Conservation (phyloP, 768 basidiomycete species). For the Lactifluus pinguis region DNA sequence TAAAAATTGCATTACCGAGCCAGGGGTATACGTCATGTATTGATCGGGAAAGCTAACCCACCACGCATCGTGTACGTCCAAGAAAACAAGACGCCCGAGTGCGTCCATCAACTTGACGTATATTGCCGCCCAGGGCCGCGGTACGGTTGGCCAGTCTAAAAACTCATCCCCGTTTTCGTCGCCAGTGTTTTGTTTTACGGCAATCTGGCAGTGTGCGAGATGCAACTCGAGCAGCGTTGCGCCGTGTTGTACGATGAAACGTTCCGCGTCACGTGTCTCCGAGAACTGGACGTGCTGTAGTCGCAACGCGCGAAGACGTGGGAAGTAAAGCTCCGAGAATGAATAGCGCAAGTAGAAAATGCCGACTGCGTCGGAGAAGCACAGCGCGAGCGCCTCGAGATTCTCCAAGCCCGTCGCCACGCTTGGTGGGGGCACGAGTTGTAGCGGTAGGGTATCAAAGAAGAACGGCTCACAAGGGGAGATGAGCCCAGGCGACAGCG, state of each 20-base stretch:
- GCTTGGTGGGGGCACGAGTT: neutral
- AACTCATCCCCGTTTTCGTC: neutral
- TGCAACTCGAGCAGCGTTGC: conserved; percentile 8
- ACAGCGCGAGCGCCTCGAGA: conserved; percentile 7
- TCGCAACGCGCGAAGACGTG: conserved; percentile 5
- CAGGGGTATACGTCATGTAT: conserved; percentile 3
- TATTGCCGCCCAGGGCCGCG: conserved; percentile 9
- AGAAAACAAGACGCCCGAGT: conserved; percentile 4
- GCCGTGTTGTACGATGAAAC: conserved; percentile 1
- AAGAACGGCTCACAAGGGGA: conserved; percentile 10
- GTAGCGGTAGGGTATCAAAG: neutral
- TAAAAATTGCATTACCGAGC: conserved; percentile 4
- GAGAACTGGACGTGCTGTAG: conserved; percentile 13
- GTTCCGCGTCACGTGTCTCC: conserved; percentile 1
- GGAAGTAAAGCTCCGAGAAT: conserved; percentile 5
- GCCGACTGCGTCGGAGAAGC: conserved; percentile 7
- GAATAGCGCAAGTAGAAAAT: neutral
- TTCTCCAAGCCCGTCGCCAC: neutral
- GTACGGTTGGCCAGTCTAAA: neutral
- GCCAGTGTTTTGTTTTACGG: neutral
- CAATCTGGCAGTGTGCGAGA: conserved; percentile 7
- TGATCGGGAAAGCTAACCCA: conserved; percentile 12
- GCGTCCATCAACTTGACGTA: neutral
- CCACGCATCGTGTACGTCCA: conserved; percentile 10
- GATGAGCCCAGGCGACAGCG: neutral